Evolutionary conservation across 192 early-diverging fungal species (phyloP).

Genomic region (Spizellomyces punctatus): DNA sequence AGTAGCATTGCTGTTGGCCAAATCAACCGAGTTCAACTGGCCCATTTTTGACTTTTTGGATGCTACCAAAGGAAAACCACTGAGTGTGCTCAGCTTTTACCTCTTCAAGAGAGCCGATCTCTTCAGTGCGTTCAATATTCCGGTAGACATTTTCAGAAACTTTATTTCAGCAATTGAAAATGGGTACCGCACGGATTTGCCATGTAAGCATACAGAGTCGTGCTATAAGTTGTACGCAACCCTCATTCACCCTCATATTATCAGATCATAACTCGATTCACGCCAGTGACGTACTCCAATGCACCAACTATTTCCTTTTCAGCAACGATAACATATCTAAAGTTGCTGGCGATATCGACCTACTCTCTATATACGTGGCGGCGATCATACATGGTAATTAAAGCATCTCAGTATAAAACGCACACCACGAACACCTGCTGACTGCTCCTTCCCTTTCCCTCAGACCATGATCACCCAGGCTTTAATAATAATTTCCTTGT

Average conservation of each 20-base stretch:
- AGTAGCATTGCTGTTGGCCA: conserved; percentile 24
- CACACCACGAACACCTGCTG: not conserved
- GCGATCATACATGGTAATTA: conserved; percentile 59
- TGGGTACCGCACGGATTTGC: conserved; percentile 53
- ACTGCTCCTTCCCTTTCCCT: not conserved
- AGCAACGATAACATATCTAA: conserved; percentile 24
- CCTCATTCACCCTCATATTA: conserved; percentile 4
- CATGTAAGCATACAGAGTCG: conserved; percentile 42
- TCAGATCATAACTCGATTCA: conserved; percentile 61
- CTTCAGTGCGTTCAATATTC: conserved; percentile 45
- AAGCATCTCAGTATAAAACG: not conserved
- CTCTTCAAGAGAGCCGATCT: conserved; percentile 46
- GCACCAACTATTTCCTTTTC: conserved; percentile 43
- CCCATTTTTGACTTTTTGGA: conserved; percentile 49
- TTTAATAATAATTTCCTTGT: conserved; percentile 56
- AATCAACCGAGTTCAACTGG: conserved; percentile 45
- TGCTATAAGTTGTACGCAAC: not conserved
- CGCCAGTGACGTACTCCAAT: conserved; percentile 60
- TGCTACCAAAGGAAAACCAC: conserved; percentile 24
- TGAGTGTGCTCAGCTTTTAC: conserved; percentile 35
- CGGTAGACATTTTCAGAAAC: conserved; percentile 45
- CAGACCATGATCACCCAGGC: conserved; percentile 62
- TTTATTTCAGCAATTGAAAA: conserved; percentile 47
- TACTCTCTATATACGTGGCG: conserved; percentile 47
- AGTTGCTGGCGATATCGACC: conserved; percentile 45